These are phyloP conservation scores for Chlorencoelia australis DNA, from an alignment of 2,329 filamentous ascomycete species.

Conservation along the genomic window DNA sequence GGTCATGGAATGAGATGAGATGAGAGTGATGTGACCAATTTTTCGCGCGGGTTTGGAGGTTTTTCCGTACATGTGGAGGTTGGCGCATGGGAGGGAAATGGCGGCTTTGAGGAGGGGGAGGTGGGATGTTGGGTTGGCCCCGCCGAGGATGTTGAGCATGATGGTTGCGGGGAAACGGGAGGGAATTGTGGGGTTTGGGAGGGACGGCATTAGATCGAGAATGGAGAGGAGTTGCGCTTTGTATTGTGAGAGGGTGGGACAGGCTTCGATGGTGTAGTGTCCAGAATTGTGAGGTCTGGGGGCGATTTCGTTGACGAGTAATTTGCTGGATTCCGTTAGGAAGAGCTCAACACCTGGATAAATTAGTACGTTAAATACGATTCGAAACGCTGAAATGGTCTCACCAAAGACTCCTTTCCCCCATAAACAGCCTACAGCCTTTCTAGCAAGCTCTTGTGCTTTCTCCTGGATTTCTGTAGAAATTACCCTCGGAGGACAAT, in stretches of 20 bases:
- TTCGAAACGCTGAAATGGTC: too few relatives aligned
- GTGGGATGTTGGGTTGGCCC: conserved; percentile 55
- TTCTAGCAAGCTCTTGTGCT: conserved; percentile 67
- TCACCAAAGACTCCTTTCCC: conserved; percentile 93
- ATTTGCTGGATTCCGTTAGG: conserved; percentile 56
- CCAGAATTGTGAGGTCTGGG: conserved; percentile 46
- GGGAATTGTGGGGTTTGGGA: conserved; percentile 28
- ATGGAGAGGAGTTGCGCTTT: conserved; percentile 75
- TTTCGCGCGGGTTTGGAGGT: conserved; percentile 79
- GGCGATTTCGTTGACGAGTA: conserved; percentile 51
- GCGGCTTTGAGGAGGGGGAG: conserved; percentile 42
- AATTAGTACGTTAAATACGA: too few relatives aligned
- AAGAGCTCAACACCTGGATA: conserved; percentile 98
- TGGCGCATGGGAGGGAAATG: conserved; percentile 46
- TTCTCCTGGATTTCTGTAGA: conserved; percentile 46
- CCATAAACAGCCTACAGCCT: conserved; percentile 69
- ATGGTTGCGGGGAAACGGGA: conserved; percentile 39
- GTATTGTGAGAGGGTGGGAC: conserved; percentile 79
- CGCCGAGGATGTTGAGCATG: conserved; percentile 75
- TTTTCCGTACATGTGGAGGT: conserved; percentile 87
- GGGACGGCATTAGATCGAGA: conserved; percentile 41
- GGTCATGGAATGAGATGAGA: conserved; percentile 52
- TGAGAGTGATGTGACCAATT: conserved; percentile 88
- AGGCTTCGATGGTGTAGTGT: conserved; percentile 90
- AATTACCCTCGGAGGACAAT: conserved; percentile 69